Base-by-base conservation (phyloP, 2,329 filamentous ascomycete species). In the Cryphonectria naterciae region DNA sequence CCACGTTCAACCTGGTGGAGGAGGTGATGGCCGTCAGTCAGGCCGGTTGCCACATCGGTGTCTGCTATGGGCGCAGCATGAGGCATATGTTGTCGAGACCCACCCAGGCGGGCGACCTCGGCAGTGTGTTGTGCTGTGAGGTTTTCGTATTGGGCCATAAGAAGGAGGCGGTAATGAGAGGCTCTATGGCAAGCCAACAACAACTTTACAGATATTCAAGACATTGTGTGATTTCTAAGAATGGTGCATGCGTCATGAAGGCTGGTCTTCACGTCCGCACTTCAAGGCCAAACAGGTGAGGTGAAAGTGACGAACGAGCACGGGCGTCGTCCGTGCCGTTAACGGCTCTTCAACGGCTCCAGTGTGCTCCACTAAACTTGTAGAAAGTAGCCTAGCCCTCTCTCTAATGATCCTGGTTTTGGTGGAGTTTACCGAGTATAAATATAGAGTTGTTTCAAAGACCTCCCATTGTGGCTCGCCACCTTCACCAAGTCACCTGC, bases 1-100 rank as follows among this genome's bases (percentile, higher is more conserved):
- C 32, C 68, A 60, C 64, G 32, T 4, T 68, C 68, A 0, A 19
- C 49, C 28, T 69, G 63, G 7, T 54, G 11, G 0, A 64, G 58
- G 39, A 69, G 67, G 17, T 67, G 70, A 17, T 72, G 67, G 19
- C 58, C 67, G 2, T 32, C 54, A 39, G 52, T 64, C 10, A 49
- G 28, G n/a, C 43, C 61, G n/a, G 10, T 35, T 35, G 67, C 49
- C 3, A 62, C 41, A n/a, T 69, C 43, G 28, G 49, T 56, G 25
- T 32, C 43, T 25, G 15, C 17, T 49, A 49, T 60, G 10, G 49
- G 58, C 32, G 37, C 6, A 15, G 37, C 6, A 15, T n/a, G 52
- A 67, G 41, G 22, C 3, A 4, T 25, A 43, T 22, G 13, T 22
- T 17, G 64, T 2, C 8, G n/a, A 22, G 60, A 13, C 35, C 22